Conservation (phyloP, 257 asterid genomes). For the Salvia rosmarinus region DNA sequence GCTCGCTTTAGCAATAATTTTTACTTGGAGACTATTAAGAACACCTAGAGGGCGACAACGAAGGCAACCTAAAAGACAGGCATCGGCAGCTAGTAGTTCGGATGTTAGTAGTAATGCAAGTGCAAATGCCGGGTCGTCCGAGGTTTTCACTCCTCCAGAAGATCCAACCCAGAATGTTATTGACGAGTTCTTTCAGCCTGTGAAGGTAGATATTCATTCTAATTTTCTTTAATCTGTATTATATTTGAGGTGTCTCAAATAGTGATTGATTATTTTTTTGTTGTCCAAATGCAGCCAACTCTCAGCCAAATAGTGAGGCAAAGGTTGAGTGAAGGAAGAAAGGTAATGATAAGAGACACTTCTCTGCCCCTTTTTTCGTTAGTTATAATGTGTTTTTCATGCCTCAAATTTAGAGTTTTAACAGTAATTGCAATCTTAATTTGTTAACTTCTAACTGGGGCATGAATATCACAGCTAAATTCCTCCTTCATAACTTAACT, state of each 20-base stretch:
- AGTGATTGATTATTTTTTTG: neutral
- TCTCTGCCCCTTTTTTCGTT: neutral
- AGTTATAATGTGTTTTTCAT: no score
- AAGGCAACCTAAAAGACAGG: conserved; percentile 67
- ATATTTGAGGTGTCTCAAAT: conserved; percentile 13
- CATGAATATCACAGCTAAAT: conserved; percentile 14
- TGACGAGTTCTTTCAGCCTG: conserved; percentile 84
- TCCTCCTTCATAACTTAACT: conserved; percentile 24
- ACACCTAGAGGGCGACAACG: conserved; percentile 68
- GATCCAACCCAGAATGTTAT: conserved; percentile 72
- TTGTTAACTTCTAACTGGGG: neutral
- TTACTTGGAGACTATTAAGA: conserved; percentile 83
- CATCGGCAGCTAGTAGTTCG: conserved; percentile 59
- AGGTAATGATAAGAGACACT: conserved; percentile 56
- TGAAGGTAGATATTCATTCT: conserved; percentile 49
- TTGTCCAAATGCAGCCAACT: conserved; percentile 66
- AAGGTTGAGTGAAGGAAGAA: conserved; percentile 87
- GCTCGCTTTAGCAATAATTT: conserved; percentile 77
- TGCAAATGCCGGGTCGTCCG: conserved; percentile 44
- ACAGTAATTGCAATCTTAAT: neutral
- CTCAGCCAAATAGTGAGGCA: conserved; percentile 81
- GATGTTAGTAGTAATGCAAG: conserved; percentile 46
- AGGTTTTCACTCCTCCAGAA: conserved; percentile 50
- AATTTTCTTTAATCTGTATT: neutral
- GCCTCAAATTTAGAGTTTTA: neutral